A percentile compares a stretch with the other conserved stretches of the same genome.
These are phyloP conservation scores for Nicotiana obtusifolia DNA, from an alignment of 257 asterid species.

Conservation along the genomic window DNA sequence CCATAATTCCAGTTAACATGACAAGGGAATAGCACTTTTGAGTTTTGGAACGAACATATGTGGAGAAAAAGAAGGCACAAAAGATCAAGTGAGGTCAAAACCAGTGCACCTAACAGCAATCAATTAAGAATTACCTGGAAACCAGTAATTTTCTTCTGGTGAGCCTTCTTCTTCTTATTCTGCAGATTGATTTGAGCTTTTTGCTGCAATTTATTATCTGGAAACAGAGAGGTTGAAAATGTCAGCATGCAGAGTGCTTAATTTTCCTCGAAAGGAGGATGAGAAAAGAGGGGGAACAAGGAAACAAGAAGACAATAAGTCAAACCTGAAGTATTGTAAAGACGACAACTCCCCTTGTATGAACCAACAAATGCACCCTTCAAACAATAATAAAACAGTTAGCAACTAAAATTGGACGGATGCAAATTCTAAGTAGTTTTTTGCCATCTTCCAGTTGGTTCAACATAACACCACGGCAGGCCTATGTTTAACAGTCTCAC, in stretches of 20 bases:
- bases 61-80: background rate
- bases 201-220: conserved; percentile 80
- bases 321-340: conserved; percentile 76
- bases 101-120: background rate
- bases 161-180: conserved; percentile 89
- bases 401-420: background rate
- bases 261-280: conserved; percentile 8
- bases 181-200: conserved; percentile 76
- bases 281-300: conserved; percentile 2
- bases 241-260: conserved; percentile 13
- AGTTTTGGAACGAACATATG: background rate
- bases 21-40: background rate
- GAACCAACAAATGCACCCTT: conserved; percentile 97
- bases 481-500: conserved; percentile 34
- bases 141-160: conserved; percentile 96
- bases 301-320: background rate
- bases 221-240: conserved; percentile 10
- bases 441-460: conserved; percentile 10
- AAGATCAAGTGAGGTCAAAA: background rate
- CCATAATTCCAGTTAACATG: background rate
- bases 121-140: conserved; percentile 59
- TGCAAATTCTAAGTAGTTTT: background rate
- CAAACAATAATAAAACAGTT: conserved; percentile 16
- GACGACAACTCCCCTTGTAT: conserved; percentile 90
- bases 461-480: conserved; percentile 12